Evolutionary conservation across 139 green algal species (phyloP).

Genomic region (Monoraphidium neglectum): DNA sequence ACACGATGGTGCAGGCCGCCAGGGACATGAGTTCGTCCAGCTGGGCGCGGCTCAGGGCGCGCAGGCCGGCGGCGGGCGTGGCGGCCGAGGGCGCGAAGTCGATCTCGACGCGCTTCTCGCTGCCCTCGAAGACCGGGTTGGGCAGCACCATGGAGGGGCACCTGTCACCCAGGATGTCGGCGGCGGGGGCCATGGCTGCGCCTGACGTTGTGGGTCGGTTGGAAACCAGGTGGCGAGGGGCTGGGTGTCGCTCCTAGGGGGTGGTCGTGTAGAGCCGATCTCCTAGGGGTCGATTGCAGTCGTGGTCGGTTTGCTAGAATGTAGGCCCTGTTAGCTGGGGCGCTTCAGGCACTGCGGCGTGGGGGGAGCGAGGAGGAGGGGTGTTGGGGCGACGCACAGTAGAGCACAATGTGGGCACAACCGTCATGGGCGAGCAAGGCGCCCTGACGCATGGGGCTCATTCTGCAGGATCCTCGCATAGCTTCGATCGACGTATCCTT

Average conservation of each 20-base stretch:
- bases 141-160: constrained; percentile 7
- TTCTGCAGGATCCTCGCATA: no score
- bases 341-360: constrained; percentile 26
- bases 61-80: constrained; percentile 60
- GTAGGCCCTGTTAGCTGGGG: constrained; percentile 34
- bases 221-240: no score
- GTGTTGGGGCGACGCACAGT: no score
- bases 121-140: constrained; percentile 86
- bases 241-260: no score
- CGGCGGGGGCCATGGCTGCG: background rate
- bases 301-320: background rate
- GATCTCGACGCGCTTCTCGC: constrained; percentile 94
- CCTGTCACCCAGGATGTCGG: background rate
- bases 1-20: constrained; percentile 95
- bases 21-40: constrained; percentile 80
- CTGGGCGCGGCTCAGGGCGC: constrained; percentile 61
- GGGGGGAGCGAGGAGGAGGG: background rate
- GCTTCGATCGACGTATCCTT: no score
- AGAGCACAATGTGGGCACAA: no score
- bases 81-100: constrained; percentile 63
- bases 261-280: no score
- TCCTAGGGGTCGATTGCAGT: no score
- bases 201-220: no score
- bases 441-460: no score
- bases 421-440: no score